Evolutionary conservation across 2,329 filamentous ascomycete genomes (phyloP).

Genomic region (Dactylellina haptotyla): DNA sequence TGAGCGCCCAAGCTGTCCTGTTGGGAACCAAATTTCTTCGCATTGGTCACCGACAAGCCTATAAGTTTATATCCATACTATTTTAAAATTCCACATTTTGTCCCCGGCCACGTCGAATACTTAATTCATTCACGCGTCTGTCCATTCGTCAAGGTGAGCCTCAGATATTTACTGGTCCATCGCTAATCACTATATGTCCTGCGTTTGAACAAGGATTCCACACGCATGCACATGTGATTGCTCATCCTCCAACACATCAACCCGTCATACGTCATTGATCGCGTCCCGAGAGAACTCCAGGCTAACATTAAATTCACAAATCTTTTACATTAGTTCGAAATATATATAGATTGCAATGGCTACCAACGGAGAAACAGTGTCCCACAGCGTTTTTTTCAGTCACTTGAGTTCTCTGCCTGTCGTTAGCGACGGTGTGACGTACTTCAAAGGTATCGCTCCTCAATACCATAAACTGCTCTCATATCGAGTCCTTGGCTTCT

Average conservation of each 20-base stretch:
- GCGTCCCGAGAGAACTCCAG: background rate
- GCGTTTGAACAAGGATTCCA: background rate
- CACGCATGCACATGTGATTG: constrained; percentile 27
- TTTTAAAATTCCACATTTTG: no score
- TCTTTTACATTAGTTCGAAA: background rate
- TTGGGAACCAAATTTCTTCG: background rate
- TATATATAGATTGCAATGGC: constrained; percentile 18
- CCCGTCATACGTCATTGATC: constrained; percentile 28
- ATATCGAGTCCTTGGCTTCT: no score
- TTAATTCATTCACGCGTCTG: no score
- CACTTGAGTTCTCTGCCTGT: constrained; percentile 45
- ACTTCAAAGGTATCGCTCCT: constrained; percentile 54
- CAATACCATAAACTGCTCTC: background rate
- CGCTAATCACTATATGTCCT: background rate
- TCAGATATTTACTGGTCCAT: no score
- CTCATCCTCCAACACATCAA: constrained; percentile 22
- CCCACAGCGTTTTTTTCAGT: constrained; percentile 46
- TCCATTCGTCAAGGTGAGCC: no score
- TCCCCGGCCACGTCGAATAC: no score
- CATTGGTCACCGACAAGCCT: background rate
- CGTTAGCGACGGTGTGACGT: constrained; percentile 51
- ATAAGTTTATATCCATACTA: no score
- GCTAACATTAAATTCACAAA: background rate
- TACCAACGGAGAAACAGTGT: constrained; percentile 43
- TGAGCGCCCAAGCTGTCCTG: background rate